A percentile compares a stretch with the other conserved stretches of the same genome.
phyloP scores from a whole-genome alignment of 1,139 yeast genomes.

The Suhomyces panamericanus region DNA sequence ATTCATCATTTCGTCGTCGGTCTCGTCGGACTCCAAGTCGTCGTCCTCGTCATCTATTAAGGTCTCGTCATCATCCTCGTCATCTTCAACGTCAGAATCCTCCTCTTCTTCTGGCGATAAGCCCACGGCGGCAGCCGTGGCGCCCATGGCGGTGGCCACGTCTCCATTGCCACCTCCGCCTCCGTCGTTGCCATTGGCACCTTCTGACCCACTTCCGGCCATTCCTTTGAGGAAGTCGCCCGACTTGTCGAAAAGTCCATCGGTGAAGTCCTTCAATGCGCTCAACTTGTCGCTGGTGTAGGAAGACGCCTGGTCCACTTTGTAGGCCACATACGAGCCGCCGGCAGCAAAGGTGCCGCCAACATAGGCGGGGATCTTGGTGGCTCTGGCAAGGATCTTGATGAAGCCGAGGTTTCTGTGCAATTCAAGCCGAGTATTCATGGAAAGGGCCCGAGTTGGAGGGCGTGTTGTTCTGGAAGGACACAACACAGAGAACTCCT shows the following conservation, averaged over 20 bases:
- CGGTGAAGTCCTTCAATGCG: slow-evolving; percentile 59
- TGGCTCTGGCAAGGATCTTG: slow-evolving; percentile 44
- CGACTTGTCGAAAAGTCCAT: slow-evolving; percentile 45
- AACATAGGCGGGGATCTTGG: slow-evolving; percentile 71
- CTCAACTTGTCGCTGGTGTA: slow-evolving; percentile 68
- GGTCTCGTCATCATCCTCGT: slow-evolving; percentile 34
- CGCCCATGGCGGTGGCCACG: slow-evolving; percentile 44
- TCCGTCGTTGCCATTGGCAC: slow-evolving; percentile 22
- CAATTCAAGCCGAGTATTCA: slow-evolving; percentile 1
- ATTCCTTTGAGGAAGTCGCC: slow-evolving; percentile 40
- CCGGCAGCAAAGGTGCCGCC: slow-evolving; percentile 96
- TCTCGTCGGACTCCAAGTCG: slow-evolving; percentile 48
- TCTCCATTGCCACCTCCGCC: slow-evolving; percentile 33
- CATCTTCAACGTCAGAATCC: slow-evolving; percentile 20
- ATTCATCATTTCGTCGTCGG: slow-evolving; percentile 77
- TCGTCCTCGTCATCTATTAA: slow-evolving; percentile 37
- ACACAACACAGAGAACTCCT: slow-evolving; percentile 6
- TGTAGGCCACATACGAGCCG: slow-evolving; percentile 87
- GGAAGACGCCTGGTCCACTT: slow-evolving; percentile 80
- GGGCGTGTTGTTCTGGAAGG: slow-evolving; percentile 1
- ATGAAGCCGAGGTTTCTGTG: slow-evolving; percentile 46
- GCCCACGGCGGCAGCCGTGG: slow-evolving; percentile 51
- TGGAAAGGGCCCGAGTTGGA: background rate
- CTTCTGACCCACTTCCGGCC: slow-evolving; percentile 14
- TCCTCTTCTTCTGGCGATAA: slow-evolving; percentile 33